phyloP scores from a whole-genome alignment of 2,329 filamentous ascomycete genomes.

The Aspergillus puulaauensis region DNA sequence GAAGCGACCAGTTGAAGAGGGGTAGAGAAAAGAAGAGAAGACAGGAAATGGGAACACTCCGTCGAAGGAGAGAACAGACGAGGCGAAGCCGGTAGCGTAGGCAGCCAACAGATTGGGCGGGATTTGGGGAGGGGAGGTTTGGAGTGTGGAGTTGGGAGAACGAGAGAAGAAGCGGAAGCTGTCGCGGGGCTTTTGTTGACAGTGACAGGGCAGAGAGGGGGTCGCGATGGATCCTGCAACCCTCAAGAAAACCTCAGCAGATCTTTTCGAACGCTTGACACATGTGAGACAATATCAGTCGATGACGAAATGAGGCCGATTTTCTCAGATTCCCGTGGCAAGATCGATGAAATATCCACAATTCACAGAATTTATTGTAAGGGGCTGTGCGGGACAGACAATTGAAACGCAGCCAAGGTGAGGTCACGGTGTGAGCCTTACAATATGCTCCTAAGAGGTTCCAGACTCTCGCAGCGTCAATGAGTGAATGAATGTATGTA shows the following conservation, averaged over 20 bases:
- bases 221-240: not conserved
- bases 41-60: not conserved
- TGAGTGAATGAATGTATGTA: not conserved
- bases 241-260: conserved; percentile 5
- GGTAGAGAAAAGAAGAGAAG: not conserved
- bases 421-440: not conserved
- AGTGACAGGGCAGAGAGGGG: conserved; percentile 17
- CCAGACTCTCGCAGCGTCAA: not conserved
- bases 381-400: conserved; percentile 5
- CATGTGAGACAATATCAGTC: conserved; percentile 15
- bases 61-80: conserved; percentile 3
- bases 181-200: conserved; percentile 29
- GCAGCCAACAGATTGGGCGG: conserved; percentile 9
- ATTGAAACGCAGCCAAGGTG: not conserved
- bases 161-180: conserved; percentile 4
- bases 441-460: not conserved
- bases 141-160: conserved; percentile 18
- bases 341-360: conserved; percentile 9
- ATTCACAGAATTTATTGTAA: not conserved
- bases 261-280: conserved; percentile 2
- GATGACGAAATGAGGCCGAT: conserved; percentile 13
- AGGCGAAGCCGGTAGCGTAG: conserved; percentile 9
- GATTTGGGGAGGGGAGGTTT: not conserved
- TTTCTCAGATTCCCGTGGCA: conserved; percentile 7
- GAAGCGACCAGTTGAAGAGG: conserved; percentile 8